A percentile compares a stretch with the other conserved stretches of the same genome.
phyloP scores from a whole-genome alignment of 2,329 filamentous ascomycete genomes.

The Fusarium coffeatum region DNA sequence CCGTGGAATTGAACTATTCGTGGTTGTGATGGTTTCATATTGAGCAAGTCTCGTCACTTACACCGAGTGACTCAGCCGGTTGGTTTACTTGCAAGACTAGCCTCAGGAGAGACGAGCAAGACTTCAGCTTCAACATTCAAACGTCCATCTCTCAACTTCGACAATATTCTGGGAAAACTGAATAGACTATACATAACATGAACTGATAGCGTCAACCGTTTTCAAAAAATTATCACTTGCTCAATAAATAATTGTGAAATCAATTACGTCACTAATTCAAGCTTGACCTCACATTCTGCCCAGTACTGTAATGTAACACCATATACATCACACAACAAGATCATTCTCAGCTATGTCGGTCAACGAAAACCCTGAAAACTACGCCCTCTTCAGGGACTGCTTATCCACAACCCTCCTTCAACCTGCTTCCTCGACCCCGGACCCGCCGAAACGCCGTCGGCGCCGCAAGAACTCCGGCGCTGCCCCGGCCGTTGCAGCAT shows the following conservation, averaged over 20 bases:
- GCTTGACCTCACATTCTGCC: background rate
- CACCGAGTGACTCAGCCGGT: constrained; percentile 40
- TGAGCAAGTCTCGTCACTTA: constrained; percentile 8
- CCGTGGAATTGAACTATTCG: background rate
- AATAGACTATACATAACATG: background rate
- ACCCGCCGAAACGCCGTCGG: constrained; percentile 59
- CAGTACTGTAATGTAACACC: constrained; percentile 4
- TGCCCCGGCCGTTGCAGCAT: constrained; percentile 15
- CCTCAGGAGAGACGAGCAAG: background rate
- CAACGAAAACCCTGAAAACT: constrained; percentile 47
- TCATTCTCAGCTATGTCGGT: constrained; percentile 30
- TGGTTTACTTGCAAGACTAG: background rate
- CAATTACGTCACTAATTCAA: constrained; percentile 37
- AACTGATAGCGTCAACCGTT: background rate
- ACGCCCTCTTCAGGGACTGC: constrained; percentile 77
- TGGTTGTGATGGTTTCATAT: background rate
- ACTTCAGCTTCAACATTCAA: constrained; percentile 8
- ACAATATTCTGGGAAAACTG: constrained; percentile 13
- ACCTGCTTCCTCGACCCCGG: constrained; percentile 61
- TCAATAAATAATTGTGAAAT: constrained; percentile 1
- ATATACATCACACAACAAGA: background rate
- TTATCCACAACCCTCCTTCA: constrained; percentile 76
- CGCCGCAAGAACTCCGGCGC: constrained; percentile 40
- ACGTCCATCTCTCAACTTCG: constrained; percentile 22
- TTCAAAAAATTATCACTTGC: background rate